Conservation (phyloP, 2,329 filamentous ascomycete species). For the Trichoderma sp. region DNA sequence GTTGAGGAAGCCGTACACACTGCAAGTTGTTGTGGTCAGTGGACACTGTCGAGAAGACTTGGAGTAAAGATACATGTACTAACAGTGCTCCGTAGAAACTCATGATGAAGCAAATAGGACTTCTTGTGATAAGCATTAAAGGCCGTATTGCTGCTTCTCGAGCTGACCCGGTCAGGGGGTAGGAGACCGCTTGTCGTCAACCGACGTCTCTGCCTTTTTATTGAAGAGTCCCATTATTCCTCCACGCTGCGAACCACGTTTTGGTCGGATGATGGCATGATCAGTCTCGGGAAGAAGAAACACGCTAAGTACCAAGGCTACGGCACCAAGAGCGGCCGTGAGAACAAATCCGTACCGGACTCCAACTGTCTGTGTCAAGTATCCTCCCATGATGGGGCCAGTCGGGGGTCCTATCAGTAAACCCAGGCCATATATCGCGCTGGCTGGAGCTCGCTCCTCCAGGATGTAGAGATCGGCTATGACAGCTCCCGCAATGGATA, state of each 20-base stretch:
- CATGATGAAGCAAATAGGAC: neutral
- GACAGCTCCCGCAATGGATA: constrained; percentile 53
- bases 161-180: constrained; percentile 23
- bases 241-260: neutral
- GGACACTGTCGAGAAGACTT: neutral
- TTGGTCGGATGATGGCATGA: neutral
- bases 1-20: constrained; percentile 52
- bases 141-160: neutral
- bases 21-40: neutral
- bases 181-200: neutral
- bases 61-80: neutral
- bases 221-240: neutral
- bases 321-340: constrained; percentile 54
- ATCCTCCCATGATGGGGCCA: constrained; percentile 52
- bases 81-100: constrained; percentile 17
- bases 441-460: constrained; percentile 48
- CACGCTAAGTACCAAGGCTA: constrained; percentile 35
- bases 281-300: constrained; percentile 40
- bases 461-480: constrained; percentile 52
- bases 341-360: constrained; percentile 28
- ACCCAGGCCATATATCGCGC: constrained; percentile 9
- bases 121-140: neutral
- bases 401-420: constrained; percentile 45
- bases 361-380: constrained; percentile 43
- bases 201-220: neutral